Evolutionary conservation across 352 stramenopile species (phyloP).

Genomic region (Phytophthora nicotianae): DNA sequence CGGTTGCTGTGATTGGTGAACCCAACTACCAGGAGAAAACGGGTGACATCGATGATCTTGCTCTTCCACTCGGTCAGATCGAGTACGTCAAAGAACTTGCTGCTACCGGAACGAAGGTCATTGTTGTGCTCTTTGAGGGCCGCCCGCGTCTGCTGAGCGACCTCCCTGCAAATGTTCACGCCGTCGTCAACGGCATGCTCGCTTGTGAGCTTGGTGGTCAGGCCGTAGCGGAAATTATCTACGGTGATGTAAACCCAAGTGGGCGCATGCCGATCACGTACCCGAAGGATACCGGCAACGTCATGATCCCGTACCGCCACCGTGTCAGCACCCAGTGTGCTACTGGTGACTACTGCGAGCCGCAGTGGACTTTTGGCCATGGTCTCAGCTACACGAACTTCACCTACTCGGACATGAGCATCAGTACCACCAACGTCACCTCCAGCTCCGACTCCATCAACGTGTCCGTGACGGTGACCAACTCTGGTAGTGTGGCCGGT

Average conservation of each 20-base stretch:
- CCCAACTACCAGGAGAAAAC: slow-evolving; percentile 59
- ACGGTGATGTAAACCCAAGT: slow-evolving; percentile 25
- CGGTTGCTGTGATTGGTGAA: slow-evolving; percentile 40
- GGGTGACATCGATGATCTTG: slow-evolving; percentile 74
- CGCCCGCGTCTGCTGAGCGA: slow-evolving; percentile 71
- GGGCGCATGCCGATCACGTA: slow-evolving; percentile 64
- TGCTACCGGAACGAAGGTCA: slow-evolving; percentile 47
- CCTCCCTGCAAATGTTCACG: slow-evolving; percentile 54
- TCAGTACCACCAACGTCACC: slow-evolving; percentile 38
- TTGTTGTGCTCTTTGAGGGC: slow-evolving; percentile 62
- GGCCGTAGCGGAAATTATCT: slow-evolving; percentile 79
- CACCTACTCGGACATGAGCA: slow-evolving; percentile 44
- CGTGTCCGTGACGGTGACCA: slow-evolving; percentile 32
- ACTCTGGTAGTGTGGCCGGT: slow-evolving; percentile 41
- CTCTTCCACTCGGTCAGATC: slow-evolving; percentile 43
- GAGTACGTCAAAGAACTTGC: slow-evolving; percentile 72
- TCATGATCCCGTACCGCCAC: slow-evolving; percentile 29
- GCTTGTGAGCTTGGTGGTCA: slow-evolving; percentile 72
- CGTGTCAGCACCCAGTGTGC: slow-evolving; percentile 41
- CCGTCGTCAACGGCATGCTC: slow-evolving; percentile 75
- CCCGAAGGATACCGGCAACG: slow-evolving; percentile 49
- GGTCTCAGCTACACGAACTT: slow-evolving; percentile 75
- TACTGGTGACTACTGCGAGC: slow-evolving; percentile 49
- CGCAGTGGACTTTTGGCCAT: slow-evolving; percentile 62
- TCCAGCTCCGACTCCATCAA: slow-evolving; percentile 36